phyloP scores from a whole-genome alignment of 208 protist genomes.

The Borovskyia barvae region DNA sequence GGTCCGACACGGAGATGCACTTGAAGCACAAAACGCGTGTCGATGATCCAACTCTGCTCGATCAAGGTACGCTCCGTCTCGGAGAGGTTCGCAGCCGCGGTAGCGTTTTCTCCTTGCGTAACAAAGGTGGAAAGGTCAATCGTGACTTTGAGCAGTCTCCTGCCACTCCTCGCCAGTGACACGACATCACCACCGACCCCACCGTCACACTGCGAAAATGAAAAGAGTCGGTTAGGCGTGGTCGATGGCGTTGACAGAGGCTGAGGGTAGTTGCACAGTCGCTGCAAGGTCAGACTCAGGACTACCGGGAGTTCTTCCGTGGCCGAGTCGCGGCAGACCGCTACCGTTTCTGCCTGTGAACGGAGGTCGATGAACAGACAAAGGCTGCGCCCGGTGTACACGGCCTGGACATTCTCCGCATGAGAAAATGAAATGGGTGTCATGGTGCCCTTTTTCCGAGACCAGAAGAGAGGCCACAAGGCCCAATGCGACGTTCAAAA shows the following conservation, averaged over 20 bases:
- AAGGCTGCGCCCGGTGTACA: conserved; percentile 18
- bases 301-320: conserved; percentile 13
- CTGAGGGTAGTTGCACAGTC: neutral
- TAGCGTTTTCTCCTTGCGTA: neutral
- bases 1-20: conserved; percentile 4
- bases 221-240: neutral
- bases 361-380: conserved; percentile 21
- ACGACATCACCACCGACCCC: conserved; percentile 10
- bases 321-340: conserved; percentile 7
- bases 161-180: conserved; percentile 2
- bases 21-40: conserved; percentile 2
- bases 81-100: neutral
- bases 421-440: conserved; percentile 4
- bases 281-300: conserved; percentile 7
- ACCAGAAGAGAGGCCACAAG: neutral
- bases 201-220: neutral
- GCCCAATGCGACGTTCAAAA: too few species aligned
- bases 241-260: neutral
- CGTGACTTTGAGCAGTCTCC: conserved; percentile 7
- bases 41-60: conserved; percentile 15
- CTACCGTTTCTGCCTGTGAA: neutral
- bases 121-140: conserved; percentile 9
- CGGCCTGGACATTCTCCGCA: conserved; percentile 18
- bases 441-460: neutral
- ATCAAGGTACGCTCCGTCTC: conserved; percentile 6